These are phyloP conservation scores for Tolypocladium pustulatum DNA, from an alignment of 2,329 filamentous ascomycete genomes.

Conservation along the genomic window DNA sequence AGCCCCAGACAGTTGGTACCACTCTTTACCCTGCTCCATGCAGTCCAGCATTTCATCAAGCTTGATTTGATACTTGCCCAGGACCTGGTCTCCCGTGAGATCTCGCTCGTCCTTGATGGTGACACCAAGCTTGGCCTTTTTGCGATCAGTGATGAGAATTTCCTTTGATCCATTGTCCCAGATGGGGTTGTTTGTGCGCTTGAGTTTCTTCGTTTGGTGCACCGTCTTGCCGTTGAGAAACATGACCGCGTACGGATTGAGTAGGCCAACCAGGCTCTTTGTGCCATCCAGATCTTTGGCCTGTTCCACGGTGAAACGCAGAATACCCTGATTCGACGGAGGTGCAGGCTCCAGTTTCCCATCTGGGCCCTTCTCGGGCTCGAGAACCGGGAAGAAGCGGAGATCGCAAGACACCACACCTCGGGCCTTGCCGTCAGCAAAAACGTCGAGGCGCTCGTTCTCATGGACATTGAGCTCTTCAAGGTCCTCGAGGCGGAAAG, in stretches of 20 bases:
- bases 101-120: slow-evolving; percentile 95
- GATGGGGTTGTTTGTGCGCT: slow-evolving; percentile 94
- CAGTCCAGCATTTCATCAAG: slow-evolving; percentile 86
- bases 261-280: slow-evolving; percentile 81
- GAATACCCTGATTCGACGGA: slow-evolving; percentile 86
- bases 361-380: slow-evolving; percentile 59
- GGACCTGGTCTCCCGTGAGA: slow-evolving; percentile 66
- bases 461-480: slow-evolving; percentile 70
- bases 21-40: slow-evolving; percentile 88
- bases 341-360: slow-evolving; percentile 73
- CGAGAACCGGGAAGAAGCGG: slow-evolving; percentile 89
- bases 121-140: slow-evolving; percentile 78
- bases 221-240: slow-evolving; percentile 89
- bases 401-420: slow-evolving; percentile 74
- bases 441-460: slow-evolving; percentile 75
- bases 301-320: slow-evolving; percentile 86
- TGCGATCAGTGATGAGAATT: slow-evolving; percentile 87
- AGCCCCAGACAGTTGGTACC: slow-evolving; percentile 79
- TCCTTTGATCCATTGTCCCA: slow-evolving; percentile 92
- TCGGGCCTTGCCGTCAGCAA: slow-evolving; percentile 72
- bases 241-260: slow-evolving; percentile 84
- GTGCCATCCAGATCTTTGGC: slow-evolving; percentile 90
- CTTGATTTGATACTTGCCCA: slow-evolving; percentile 93
- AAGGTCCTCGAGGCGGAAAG: slow-evolving; percentile 74
- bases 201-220: slow-evolving; percentile 81